A percentile compares a stretch with the other conserved stretches of the same genome.
These are phyloP conservation scores for Boletus reticuloceps DNA, from an alignment of 768 basidiomycete species.

Conservation along the genomic window DNA sequence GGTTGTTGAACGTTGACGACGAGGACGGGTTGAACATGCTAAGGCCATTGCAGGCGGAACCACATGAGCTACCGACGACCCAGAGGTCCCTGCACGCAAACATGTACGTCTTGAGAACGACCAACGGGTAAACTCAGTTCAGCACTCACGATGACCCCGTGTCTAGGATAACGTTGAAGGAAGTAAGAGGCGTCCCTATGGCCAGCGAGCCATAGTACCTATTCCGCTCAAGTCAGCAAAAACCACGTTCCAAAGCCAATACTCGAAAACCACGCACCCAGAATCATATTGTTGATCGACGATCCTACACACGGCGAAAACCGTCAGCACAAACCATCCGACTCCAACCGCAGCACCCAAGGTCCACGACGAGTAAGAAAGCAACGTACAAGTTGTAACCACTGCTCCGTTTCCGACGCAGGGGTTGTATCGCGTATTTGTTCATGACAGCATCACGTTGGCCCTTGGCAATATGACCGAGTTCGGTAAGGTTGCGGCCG, in stretches of 20 bases:
- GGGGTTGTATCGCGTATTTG: conserved; percentile 44
- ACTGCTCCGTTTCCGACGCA: conserved; percentile 37
- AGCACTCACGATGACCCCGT: conserved; percentile 42
- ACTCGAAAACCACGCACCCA: conserved; percentile 38
- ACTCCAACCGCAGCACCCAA: no score
- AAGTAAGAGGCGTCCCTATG: conserved; percentile 45
- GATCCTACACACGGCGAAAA: conserved; percentile 39
- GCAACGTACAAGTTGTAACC: conserved; percentile 53
- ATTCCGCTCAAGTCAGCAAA: background rate
- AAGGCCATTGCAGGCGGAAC: conserved; percentile 29
- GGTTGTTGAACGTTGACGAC: conserved; percentile 37
- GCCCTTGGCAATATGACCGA: conserved; percentile 36
- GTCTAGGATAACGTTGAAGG: conserved; percentile 51
- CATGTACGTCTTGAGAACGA: background rate
- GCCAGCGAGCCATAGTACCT: conserved; percentile 40
- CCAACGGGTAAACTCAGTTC: background rate
- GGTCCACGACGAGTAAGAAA: background rate
- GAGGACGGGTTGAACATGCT: conserved; percentile 33
- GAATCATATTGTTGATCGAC: conserved; percentile 67
- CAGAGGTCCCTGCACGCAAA: conserved; percentile 45
- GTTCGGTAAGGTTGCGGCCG: conserved; percentile 2
- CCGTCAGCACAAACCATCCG: background rate
- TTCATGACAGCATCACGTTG: conserved; percentile 41
- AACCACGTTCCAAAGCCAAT: background rate
- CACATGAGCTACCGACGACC: conserved; percentile 40